Conservation (phyloP, 1,284 basidiomycete species). For the Apiotrichum montevideense region DNA sequence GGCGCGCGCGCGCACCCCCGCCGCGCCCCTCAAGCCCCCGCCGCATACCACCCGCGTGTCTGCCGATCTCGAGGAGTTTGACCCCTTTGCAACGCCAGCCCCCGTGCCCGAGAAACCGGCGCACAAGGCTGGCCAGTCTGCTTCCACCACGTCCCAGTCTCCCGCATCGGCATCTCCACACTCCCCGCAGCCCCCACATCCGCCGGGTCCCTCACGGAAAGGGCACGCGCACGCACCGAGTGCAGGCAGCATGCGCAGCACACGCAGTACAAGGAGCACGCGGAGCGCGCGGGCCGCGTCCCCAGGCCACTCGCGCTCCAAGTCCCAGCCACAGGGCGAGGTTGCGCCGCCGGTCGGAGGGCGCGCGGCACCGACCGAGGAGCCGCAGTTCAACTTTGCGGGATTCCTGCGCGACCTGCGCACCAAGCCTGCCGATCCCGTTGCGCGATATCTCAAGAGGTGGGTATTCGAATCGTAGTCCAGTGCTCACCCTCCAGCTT, state of each 20-base stretch:
- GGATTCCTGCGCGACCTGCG: slow-evolving; percentile 86
- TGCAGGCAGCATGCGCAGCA: no score
- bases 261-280: no score
- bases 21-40: background rate
- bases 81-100: slow-evolving; percentile 38
- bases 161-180: no score
- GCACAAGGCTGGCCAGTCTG: no score
- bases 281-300: no score
- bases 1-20: background rate
- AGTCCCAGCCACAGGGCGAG: no score
- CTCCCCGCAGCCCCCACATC: no score
- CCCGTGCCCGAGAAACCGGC: background rate
- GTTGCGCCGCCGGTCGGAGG: no score
- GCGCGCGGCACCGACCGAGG: slow-evolving; percentile 2
- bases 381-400: slow-evolving; percentile 45
- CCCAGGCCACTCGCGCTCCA: no score
- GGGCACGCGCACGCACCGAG: no score
- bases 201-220: no score
- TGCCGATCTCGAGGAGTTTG: slow-evolving; percentile 37
- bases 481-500: slow-evolving; percentile 54
- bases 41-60: background rate
- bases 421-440: slow-evolving; percentile 71
- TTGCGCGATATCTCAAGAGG: slow-evolving; percentile 86
- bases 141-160: no score
- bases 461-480: slow-evolving; percentile 37